Evolutionary conservation across 345 rosid species (phyloP).

Genomic region (Aquilaria malaccensis): DNA sequence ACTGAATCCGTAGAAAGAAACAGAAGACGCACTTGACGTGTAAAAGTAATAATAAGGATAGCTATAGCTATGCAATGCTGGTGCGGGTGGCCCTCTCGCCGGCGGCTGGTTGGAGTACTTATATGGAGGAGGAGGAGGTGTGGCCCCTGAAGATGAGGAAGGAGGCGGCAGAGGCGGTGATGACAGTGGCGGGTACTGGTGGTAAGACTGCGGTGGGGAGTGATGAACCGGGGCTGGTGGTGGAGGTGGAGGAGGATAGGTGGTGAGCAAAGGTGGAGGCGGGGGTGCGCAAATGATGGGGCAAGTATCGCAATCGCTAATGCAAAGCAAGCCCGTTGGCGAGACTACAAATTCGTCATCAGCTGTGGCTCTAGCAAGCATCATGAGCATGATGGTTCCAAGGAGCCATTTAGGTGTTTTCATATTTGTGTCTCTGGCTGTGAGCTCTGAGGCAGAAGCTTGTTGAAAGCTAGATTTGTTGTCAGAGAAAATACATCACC

Average conservation of each 20-base stretch:
- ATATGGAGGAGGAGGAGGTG: slow-evolving; percentile 45
- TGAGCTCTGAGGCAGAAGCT: slow-evolving; percentile 4
- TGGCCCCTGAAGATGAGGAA: not conserved
- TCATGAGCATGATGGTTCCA: slow-evolving; percentile 10
- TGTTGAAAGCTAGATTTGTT: not conserved
- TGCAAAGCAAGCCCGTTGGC: slow-evolving; percentile 26
- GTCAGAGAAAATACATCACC: not conserved
- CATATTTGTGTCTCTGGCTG: not conserved
- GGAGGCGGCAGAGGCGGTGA: not conserved
- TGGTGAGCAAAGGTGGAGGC: slow-evolving; percentile 10
- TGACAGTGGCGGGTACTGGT: slow-evolving; percentile 16
- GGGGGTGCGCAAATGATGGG: slow-evolving; percentile 35
- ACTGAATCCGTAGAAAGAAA: slow-evolving; percentile 6
- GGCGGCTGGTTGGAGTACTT: slow-evolving; percentile 23
- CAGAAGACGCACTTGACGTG: slow-evolving; percentile 29
- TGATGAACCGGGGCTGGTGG: slow-evolving; percentile 6
- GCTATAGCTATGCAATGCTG: slow-evolving; percentile 25
- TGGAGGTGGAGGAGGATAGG: slow-evolving; percentile 13
- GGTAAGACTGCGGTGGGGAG: slow-evolving; percentile 6
- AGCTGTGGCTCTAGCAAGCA: slow-evolving; percentile 15
- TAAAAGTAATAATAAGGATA: slow-evolving; percentile 58
- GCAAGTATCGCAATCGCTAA: slow-evolving; percentile 40
- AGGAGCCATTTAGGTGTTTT: slow-evolving; percentile 1
- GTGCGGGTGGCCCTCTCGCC: slow-evolving; percentile 22
- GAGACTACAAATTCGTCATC: slow-evolving; percentile 20